phyloP scores from a whole-genome alignment of 129 eudicot genomes.

The Ambrosia trifida region DNA sequence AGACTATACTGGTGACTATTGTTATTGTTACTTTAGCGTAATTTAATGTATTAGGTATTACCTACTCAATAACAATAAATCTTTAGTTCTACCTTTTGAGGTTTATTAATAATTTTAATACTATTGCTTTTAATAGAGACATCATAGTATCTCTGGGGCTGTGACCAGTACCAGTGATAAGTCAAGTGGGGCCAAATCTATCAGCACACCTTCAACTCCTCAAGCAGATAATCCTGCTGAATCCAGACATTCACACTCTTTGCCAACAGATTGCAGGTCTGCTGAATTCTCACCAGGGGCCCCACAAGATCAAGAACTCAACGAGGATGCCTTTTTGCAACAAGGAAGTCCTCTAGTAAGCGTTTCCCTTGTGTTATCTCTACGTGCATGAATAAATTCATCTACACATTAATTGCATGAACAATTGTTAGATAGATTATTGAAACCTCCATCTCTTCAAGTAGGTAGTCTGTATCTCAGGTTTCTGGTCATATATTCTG shows the following conservation, averaged over 20 bases:
- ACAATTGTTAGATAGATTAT: background rate
- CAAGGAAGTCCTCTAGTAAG: constrained; percentile 87
- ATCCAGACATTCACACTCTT: constrained; percentile 69
- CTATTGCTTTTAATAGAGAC: constrained; percentile 53
- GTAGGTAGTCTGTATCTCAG: background rate
- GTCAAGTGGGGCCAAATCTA: constrained; percentile 83
- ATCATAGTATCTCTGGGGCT: constrained; percentile 72
- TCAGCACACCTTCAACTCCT: constrained; percentile 90
- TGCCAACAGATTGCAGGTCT: constrained; percentile 63
- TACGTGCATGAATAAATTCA: background rate
- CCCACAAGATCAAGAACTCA: constrained; percentile 52
- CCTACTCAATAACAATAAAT: background rate
- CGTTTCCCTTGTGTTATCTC: background rate
- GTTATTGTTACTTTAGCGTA: background rate
- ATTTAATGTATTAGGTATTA: background rate
- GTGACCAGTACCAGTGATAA: constrained; percentile 81
- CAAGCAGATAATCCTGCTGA: constrained; percentile 72
- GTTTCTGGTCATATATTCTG: constrained; percentile 8
- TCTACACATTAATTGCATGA: background rate
- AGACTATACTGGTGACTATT: background rate
- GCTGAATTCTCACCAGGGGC: constrained; percentile 54
- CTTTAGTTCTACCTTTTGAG: background rate
- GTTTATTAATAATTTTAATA: background rate
- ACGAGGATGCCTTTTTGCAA: constrained; percentile 59
- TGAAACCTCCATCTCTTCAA: constrained; percentile 6